A percentile compares a stretch with the other conserved stretches of the same genome.
Evolutionary conservation across 805 yeast genomes (phyloP).

Genomic region (Yarrowia alimentaria): DNA sequence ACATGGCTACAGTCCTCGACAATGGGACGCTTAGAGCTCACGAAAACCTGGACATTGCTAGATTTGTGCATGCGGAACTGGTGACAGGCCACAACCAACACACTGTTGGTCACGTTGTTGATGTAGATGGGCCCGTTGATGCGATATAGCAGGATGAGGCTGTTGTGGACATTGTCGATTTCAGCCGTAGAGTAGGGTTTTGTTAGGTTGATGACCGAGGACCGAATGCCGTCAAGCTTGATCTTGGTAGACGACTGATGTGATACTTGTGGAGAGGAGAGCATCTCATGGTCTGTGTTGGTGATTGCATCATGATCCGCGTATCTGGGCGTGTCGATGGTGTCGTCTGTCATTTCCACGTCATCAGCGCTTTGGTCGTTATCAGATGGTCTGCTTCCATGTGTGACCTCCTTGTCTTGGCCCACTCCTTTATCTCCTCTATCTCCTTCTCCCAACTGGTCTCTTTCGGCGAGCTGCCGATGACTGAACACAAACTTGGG

Average conservation of each 20-base stretch:
- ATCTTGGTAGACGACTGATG: background rate
- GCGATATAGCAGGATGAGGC: background rate
- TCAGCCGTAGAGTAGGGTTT: constrained; percentile 16
- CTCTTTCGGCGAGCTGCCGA: constrained; percentile 1
- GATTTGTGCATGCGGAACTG: constrained; percentile 27
- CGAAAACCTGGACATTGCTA: background rate
- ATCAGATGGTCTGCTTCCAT: no score
- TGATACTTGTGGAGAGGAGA: no score
- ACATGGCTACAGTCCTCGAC: constrained; percentile 8
- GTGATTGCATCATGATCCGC: no score
- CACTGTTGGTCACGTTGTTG: constrained; percentile 2
- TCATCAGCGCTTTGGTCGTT: background rate
- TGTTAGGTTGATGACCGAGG: background rate
- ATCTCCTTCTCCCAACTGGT: no score
- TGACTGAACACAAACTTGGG: constrained; percentile 19
- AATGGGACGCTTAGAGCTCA: constrained; percentile 19
- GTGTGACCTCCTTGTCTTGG: no score
- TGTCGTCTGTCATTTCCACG: background rate
- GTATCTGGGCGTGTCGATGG: no score
- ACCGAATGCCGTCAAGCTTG: constrained; percentile 1
- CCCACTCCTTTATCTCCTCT: no score
- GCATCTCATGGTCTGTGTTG: no score
- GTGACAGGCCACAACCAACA: constrained; percentile 11
- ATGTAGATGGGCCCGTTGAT: constrained; percentile 16
- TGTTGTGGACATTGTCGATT: constrained; percentile 5